These are phyloP conservation scores for Nepenthes alata DNA, from an alignment of 179 eudicot species.

Conservation along the genomic window DNA sequence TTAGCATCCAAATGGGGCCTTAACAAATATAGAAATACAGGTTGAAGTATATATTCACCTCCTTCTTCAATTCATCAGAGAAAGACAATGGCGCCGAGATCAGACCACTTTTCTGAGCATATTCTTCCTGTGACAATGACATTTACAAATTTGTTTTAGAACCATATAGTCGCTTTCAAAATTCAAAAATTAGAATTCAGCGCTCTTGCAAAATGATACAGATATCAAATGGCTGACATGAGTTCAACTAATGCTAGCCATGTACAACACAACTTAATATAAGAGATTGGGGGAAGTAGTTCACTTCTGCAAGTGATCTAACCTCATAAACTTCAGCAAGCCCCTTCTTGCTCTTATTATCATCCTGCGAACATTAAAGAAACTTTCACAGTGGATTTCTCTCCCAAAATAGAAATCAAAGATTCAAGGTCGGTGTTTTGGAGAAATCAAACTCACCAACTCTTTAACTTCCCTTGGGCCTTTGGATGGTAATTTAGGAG, in stretches of 20 bases:
- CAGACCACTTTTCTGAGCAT: conserved; percentile 77
- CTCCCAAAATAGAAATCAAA: too few relatives aligned
- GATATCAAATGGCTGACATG: not conserved
- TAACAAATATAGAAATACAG: too few relatives aligned
- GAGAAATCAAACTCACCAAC: conserved; percentile 39
- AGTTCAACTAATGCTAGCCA: too few relatives aligned
- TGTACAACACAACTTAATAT: too few relatives aligned
- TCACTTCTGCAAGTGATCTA: conserved; percentile 3
- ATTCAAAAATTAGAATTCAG: too few relatives aligned
- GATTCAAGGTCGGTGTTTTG: not conserved
- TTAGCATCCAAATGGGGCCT: too few relatives aligned
- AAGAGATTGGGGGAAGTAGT: not conserved
- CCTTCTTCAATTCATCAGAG: conserved; percentile 71
- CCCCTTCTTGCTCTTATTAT: conserved; percentile 84
- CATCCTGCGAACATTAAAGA: conserved; percentile 50
- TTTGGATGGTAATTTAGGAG: conserved; percentile 44
- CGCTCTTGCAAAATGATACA: not conserved
- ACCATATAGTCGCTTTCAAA: not conserved
- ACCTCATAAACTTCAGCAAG: conserved; percentile 95
- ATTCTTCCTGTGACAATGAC: conserved; percentile 63
- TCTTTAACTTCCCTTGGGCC: conserved; percentile 69
- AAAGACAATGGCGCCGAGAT: conserved; percentile 46
- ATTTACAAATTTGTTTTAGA: not conserved
- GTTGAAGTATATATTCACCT: conserved; percentile 23
- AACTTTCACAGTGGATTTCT: not conserved